These are phyloP conservation scores for Phalaenopsis equestris DNA, from an alignment of 106 monocot genomes.

Conservation along the genomic window DNA sequence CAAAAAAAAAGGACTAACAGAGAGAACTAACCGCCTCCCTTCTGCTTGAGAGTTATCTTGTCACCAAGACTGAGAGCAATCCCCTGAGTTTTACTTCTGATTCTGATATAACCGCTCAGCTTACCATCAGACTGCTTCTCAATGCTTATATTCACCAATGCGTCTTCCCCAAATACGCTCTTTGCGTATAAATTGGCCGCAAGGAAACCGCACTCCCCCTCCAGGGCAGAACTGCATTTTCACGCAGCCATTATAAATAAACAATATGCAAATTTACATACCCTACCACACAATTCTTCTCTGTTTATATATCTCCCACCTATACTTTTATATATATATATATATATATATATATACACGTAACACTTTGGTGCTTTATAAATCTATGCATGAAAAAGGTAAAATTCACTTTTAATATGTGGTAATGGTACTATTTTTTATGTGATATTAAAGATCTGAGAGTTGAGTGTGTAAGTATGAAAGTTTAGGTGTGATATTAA, in stretches of 20 bases:
- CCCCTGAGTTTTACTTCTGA: constrained; percentile 94
- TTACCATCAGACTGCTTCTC: constrained; percentile 84
- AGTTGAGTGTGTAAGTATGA: too few species aligned
- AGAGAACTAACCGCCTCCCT: constrained; percentile 33
- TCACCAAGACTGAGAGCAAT: constrained; percentile 94
- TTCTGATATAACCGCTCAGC: constrained; percentile 85
- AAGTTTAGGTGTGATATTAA: too few species aligned
- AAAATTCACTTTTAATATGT: too few species aligned
- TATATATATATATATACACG: too few species aligned
- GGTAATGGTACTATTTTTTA: too few species aligned
- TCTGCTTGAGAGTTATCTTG: constrained; percentile 96
- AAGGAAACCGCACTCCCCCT: constrained; percentile 86
- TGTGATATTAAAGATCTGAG: too few species aligned
- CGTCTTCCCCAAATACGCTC: constrained; percentile 95
- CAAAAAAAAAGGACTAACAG: background rate
- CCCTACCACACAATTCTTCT: too few species aligned
- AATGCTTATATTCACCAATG: constrained; percentile 77
- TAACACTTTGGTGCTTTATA: too few species aligned
- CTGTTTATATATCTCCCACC: too few species aligned
- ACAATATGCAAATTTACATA: too few species aligned
- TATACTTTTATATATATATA: too few species aligned
- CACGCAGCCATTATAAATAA: background rate
- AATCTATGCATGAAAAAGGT: too few species aligned
- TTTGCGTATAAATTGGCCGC: constrained; percentile 91
- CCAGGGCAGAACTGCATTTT: constrained; percentile 56